These are phyloP conservation scores for Saccharomyces hybrid DNA, from an alignment of 1,139 yeast genomes.

Conservation along the genomic window DNA sequence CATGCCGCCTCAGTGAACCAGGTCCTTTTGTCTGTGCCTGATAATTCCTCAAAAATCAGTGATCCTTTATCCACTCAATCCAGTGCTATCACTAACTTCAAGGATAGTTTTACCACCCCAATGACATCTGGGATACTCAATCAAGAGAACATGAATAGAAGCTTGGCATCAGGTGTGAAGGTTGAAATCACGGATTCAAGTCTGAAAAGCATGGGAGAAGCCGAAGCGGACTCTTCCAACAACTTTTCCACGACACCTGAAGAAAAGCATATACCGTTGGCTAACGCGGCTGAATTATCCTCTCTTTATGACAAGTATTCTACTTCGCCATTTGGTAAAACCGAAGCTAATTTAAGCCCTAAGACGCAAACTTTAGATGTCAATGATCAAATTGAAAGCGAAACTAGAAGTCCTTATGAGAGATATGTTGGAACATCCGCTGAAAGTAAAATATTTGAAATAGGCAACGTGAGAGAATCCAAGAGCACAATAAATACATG, in stretches of 20 bases:
- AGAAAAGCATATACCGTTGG: not conserved
- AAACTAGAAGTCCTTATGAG: constrained; percentile 20
- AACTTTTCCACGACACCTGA: not conserved
- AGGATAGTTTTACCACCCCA: not conserved
- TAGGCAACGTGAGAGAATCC: constrained; percentile 23
- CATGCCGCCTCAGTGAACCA: not conserved
- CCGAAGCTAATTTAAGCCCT: constrained; percentile 2
- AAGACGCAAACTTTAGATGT: constrained; percentile 2
- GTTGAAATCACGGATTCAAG: not conserved
- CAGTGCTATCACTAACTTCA: not conserved
- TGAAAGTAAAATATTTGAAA: constrained; percentile 20
- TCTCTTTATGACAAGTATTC: constrained; percentile 17
- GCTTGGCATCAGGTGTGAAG: not conserved
- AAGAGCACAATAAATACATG: constrained; percentile 14
- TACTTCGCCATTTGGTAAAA: constrained; percentile 12
- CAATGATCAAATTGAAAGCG: constrained; percentile 2
- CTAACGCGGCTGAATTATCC: constrained; percentile 7
- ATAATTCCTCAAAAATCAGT: constrained; percentile 1
- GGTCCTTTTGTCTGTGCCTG: not conserved
- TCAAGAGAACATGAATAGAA: not conserved
- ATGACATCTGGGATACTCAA: not conserved
- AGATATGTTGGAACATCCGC: constrained; percentile 22
- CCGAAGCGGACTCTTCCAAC: not conserved
- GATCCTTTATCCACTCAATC: constrained; percentile 3
- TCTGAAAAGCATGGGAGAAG: not conserved